Base-by-base conservation (phyloP, 208 protist genomes). In the Wallacemonas collosoma region DNA sequence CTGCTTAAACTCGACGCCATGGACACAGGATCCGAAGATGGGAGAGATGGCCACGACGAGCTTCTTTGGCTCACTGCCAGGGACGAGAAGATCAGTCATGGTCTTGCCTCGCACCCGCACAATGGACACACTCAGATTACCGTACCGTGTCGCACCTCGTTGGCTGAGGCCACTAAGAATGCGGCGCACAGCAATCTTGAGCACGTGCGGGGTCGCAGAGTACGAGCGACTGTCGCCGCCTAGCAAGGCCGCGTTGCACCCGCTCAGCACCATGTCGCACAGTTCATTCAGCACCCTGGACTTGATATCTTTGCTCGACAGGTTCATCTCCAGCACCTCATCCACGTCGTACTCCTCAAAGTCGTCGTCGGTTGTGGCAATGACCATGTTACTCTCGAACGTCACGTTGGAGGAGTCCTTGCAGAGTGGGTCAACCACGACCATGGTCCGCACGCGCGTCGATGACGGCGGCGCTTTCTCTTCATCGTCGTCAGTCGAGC, bases 271-370 rank as follows among this genome's bases (percentile, higher is more conserved):
- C 45, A 73, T 84, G 62, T 91, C 77, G 65, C 77, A 82, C 53
- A 93, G 70, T 69, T 91, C 78, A 58, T 80, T 76, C 58, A 94
- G 73, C 45, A 88, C 68, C 5, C 70, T 79, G 0, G 85, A 83
- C 40, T 82, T 76, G 45, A 91, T 71, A 55, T 45, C 44, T 62
- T 84, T 71, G 43, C 45, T 72, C 12, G 51, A 53, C 67, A 60
- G 38, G 43, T 66, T 39, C 55, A 82, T 64, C 81, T 91, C 87
- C 47, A 51, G 43, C 66, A 94, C 86, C 79, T 94, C 87, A 64
- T 94, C 89, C 60, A 94, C 87, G 45, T 90, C 83, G 72, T 93
- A 93, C 73, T 91, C 85, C 75, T 91, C 82, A 64, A 91, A 88
- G 68, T 89, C 86, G 55, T 92, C 85, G 66, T 89, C 73, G 38